Conservation (phyloP, 768 basidiomycete species). For the Tulasnella sp. region DNA sequence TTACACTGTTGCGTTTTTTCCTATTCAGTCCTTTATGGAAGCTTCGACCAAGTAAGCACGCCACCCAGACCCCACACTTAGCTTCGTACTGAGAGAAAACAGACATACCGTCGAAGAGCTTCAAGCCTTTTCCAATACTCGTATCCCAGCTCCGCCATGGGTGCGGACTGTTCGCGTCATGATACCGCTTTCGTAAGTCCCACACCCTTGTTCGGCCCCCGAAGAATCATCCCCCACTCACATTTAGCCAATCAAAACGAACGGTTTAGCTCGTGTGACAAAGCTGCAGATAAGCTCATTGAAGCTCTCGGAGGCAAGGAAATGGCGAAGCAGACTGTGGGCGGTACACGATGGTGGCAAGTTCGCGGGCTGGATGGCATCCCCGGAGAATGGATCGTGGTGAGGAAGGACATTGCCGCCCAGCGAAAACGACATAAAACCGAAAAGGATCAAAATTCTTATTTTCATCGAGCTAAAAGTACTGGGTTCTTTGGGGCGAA, state of each 20-base stretch:
- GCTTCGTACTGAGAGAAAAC: slow-evolving; percentile 26
- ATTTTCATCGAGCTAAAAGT: slow-evolving; percentile 26
- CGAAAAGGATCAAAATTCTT: slow-evolving; percentile 25
- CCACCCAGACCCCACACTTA: slow-evolving; percentile 16
- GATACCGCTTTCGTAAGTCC: slow-evolving; percentile 28
- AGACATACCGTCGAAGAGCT: slow-evolving; percentile 33
- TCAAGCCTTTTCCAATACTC: slow-evolving; percentile 32
- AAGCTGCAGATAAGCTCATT: slow-evolving; percentile 48
- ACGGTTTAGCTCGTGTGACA: slow-evolving; percentile 27
- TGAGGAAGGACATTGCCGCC: slow-evolving; percentile 33
- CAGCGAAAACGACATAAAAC: slow-evolving; percentile 21
- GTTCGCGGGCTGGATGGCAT: slow-evolving; percentile 74
- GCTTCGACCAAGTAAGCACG: slow-evolving; percentile 28
- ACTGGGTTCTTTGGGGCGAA: slow-evolving; percentile 8
- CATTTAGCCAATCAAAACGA: slow-evolving; percentile 28
- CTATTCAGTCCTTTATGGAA: slow-evolving; percentile 31
- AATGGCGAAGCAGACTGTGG: slow-evolving; percentile 60
- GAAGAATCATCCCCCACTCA: slow-evolving; percentile 22
- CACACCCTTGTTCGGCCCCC: neutral
- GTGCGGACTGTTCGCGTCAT: slow-evolving; percentile 34
- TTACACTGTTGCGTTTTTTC: neutral
- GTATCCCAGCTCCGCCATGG: slow-evolving; percentile 32
- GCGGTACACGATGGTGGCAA: slow-evolving; percentile 97
- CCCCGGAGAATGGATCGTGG: slow-evolving; percentile 46
- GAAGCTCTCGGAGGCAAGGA: slow-evolving; percentile 73